Base-by-base conservation (phyloP, 1,284 basidiomycete species). In the Apiotrichum montevideense region DNA sequence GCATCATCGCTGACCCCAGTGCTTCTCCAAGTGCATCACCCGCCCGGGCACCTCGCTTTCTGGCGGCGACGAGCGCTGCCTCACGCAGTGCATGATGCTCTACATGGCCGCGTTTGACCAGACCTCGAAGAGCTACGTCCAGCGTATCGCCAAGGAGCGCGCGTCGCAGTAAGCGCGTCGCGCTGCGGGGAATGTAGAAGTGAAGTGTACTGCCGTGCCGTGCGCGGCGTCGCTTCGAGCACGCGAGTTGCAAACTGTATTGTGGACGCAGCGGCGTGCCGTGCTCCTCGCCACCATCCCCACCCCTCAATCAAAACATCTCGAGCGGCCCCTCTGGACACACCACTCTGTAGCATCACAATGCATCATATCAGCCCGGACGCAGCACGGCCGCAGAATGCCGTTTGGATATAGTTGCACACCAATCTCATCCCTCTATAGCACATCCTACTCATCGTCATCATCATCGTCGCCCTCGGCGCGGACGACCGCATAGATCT, bases 401-500 rank as follows among this genome's bases (percentile, higher is more conserved):
- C 29, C 29, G 29, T 29, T 3, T 29, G 29, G 29, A 29, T 29
- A 29, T 29, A 29, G 29, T 29, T 3, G 29, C 29, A 29, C 29
- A 29, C 29, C 29, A 29, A 29, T 29, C 29, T 29, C 29, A 42
- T 15, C 11, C n/a, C n/a, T 32, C 29, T 29, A 29, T 29, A 29
- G 3, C 32, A 35, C 51, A n/a, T 15, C 15, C 39, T 55, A 56
- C 57, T 52, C 51, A 35, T 50, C 50, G 40, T 46, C 47, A 14
- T 76, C 73, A 40, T 74, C 73, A 55, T 75, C 78, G 34, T 71
- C 74, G 48, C 74, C 78, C 61, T 75, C 71, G 46, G 72, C 73
- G 66, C 86, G 85, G 83, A 90, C 95, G 33, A 93, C 75, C 8
- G 81, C 81, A 72, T 94, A 95, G 74, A 96, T 80, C 76, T 84